phyloP scores from a whole-genome alignment of 2,329 filamentous ascomycete genomes.

The Aspergillus thermomutatus region DNA sequence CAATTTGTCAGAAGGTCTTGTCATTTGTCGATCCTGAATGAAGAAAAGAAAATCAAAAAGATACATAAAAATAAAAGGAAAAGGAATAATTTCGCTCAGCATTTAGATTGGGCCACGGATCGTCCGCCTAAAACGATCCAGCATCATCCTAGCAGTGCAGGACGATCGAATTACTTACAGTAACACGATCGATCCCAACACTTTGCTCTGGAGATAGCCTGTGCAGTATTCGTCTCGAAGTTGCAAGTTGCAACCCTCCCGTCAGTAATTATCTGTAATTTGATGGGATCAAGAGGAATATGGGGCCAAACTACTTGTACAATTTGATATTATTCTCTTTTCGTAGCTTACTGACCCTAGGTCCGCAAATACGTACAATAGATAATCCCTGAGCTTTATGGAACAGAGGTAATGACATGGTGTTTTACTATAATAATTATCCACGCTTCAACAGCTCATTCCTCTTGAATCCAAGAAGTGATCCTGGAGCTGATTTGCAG shows the following conservation, averaged over 20 bases:
- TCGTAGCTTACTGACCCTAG: background rate
- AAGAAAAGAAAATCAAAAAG: background rate
- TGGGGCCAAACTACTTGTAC: background rate
- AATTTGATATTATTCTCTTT: background rate
- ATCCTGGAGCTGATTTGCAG: background rate
- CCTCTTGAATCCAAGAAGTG: background rate
- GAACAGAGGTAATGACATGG: background rate
- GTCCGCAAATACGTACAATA: background rate
- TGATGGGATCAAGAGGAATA: background rate
- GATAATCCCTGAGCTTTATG: background rate
- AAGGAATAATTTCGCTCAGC: background rate
- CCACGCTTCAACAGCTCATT: background rate
- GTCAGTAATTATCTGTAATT: background rate
- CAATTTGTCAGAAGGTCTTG: background rate
- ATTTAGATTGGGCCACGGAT: slow-evolving; percentile 4
- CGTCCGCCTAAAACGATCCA: slow-evolving; percentile 11
- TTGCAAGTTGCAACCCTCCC: background rate
- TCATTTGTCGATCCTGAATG: background rate
- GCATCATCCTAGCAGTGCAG: slow-evolving; percentile 20
- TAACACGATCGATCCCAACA: slow-evolving; percentile 19
- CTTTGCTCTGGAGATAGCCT: slow-evolving; percentile 4
- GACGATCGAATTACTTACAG: slow-evolving; percentile 25
- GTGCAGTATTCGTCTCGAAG: background rate
- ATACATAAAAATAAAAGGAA: background rate
- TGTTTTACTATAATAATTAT: background rate